Conservation (phyloP, 106 monocot species). For the Agapanthus africanus region DNA sequence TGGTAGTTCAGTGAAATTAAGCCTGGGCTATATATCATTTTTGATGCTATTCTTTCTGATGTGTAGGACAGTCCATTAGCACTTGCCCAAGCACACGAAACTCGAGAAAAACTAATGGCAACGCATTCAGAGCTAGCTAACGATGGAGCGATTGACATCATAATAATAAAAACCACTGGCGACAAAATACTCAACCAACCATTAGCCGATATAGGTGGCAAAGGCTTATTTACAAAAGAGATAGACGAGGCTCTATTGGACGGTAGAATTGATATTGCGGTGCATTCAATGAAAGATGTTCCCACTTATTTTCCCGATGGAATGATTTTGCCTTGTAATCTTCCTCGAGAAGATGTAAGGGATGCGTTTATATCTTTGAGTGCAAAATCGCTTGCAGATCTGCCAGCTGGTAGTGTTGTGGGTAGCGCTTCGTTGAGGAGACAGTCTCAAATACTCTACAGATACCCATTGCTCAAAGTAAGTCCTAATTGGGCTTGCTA, state of each 20-base stretch:
- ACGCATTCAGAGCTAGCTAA: conserved; percentile 74
- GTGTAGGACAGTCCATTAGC: conserved; percentile 92
- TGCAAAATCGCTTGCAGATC: conserved; percentile 70
- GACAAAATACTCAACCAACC: conserved; percentile 93
- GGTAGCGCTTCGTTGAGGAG: conserved; percentile 91
- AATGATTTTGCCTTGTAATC: conserved; percentile 83
- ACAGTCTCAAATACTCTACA: conserved; percentile 87
- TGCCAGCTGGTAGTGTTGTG: conserved; percentile 85
- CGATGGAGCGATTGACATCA: conserved; percentile 83
- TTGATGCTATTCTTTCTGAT: conserved; percentile 11
- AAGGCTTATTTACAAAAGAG: conserved; percentile 97
- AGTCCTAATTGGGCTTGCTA: conserved; percentile 7
- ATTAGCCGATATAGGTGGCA: conserved; percentile 96
- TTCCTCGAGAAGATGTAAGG: conserved; percentile 89
- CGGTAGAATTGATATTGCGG: conserved; percentile 81
- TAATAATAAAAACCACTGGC: conserved; percentile 90
- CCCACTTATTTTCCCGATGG: conserved; percentile 95
- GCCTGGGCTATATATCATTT: background rate
- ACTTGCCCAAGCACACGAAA: conserved; percentile 91
- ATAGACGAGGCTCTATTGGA: conserved; percentile 96
- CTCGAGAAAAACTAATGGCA: conserved; percentile 65
- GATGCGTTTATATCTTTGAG: conserved; percentile 84
- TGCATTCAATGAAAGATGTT: conserved; percentile 99
- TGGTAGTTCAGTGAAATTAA: too few species aligned
- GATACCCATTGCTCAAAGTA: conserved; percentile 86